These are phyloP conservation scores for Trypanosoma caninum DNA, from an alignment of 208 protist genomes.

Conservation along the genomic window DNA sequence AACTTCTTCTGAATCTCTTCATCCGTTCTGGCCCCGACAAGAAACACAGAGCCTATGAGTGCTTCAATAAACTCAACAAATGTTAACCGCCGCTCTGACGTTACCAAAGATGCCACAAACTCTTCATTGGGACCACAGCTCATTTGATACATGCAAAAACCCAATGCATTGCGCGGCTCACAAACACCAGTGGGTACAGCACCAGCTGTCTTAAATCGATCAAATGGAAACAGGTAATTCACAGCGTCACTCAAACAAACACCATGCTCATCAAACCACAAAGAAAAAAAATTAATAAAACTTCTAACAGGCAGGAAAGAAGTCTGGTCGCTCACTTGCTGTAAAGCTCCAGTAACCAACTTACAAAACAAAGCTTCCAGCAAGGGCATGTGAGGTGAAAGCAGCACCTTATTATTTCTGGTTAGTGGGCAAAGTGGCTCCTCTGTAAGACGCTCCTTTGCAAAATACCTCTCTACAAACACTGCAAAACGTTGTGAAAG, in stretches of 20 bases:
- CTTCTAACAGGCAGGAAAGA: constrained; percentile 15
- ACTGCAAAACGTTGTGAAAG: constrained; percentile 37
- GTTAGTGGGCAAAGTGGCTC: constrained; percentile 53
- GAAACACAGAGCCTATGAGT: constrained; percentile 26
- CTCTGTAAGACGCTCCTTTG: constrained; percentile 5
- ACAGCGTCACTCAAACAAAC: constrained; percentile 17
- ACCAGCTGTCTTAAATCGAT: constrained; percentile 16
- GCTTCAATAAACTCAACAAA: constrained; percentile 83
- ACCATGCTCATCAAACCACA: constrained; percentile 12
- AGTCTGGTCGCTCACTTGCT: constrained; percentile 1
- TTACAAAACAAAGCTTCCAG: constrained; percentile 28
- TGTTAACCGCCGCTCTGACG: constrained; percentile 37
- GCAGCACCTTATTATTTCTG: constrained; percentile 12
- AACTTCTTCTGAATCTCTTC: constrained; percentile 7
- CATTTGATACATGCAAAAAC: constrained; percentile 28
- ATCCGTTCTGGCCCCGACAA: constrained; percentile 20
- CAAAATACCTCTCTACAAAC: constrained; percentile 42
- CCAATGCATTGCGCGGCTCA: constrained; percentile 30
- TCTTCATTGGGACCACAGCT: constrained; percentile 26
- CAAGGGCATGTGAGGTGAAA: constrained; percentile 25
- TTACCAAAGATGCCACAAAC: constrained; percentile 26
- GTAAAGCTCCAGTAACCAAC: constrained; percentile 14
- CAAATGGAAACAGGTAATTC: constrained; percentile 30
- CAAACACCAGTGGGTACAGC: constrained; percentile 38
- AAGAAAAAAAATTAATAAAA: constrained; percentile 22